Evolutionary conservation across 768 basidiomycete genomes (phyloP).

Genomic region (Leccinum truebloodii): DNA sequence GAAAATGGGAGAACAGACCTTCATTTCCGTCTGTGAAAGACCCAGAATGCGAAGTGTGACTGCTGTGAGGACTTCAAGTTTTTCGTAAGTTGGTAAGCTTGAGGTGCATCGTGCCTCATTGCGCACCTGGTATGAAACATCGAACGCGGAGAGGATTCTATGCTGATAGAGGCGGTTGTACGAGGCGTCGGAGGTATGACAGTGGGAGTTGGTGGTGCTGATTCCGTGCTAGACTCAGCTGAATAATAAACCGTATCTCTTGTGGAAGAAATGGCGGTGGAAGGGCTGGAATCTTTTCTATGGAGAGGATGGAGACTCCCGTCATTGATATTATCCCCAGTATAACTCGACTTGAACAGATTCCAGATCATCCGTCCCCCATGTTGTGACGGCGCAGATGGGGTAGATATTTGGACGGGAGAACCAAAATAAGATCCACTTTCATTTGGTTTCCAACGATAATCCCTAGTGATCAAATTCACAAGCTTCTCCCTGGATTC

Average conservation of each 20-base stretch:
- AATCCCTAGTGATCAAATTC: slow-evolving; percentile 12
- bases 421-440: slow-evolving; percentile 17
- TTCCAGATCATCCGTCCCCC: neutral
- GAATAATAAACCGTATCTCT: slow-evolving; percentile 12
- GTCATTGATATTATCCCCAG: neutral
- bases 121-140: slow-evolving; percentile 12
- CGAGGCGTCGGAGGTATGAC: slow-evolving; percentile 7
- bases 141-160: slow-evolving; percentile 2
- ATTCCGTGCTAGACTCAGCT: slow-evolving; percentile 10
- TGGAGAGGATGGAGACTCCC: neutral
- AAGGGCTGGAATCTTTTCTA: neutral
- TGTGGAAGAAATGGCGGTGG: neutral
- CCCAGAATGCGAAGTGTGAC: slow-evolving; percentile 13
- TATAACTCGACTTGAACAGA: neutral
- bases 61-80: slow-evolving; percentile 11
- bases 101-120: neutral
- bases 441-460: slow-evolving; percentile 9
- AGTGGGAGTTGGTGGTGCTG: slow-evolving; percentile 5
- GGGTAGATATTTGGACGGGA: neutral
- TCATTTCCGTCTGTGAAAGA: slow-evolving; percentile 8
- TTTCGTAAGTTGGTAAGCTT: neutral
- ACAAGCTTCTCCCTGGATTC: slow-evolving; percentile 20
- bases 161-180: too few species aligned
- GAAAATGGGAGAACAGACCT: slow-evolving; percentile 5
- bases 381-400: neutral